Base-by-base conservation (phyloP, 345 rosid species). In the Sapria himalayana region DNA sequence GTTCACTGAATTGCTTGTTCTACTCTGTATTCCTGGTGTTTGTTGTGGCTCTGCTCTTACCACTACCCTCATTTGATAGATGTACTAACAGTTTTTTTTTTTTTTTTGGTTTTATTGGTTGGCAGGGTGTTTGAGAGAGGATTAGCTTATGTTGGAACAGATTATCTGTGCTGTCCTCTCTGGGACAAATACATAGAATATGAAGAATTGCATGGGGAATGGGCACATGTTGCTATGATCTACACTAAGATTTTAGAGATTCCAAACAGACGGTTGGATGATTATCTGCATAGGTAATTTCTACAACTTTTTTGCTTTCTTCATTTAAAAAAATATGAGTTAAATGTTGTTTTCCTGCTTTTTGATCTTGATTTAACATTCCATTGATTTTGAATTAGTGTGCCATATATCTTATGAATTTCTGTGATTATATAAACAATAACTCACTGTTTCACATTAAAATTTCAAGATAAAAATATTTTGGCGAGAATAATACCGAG, bases 111-210 rank as follows among this genome's bases (percentile, higher is more conserved):
- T 24, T 19, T 64, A 32, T 45, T 14, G 12, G 42, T 78, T 14
- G 12, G 42, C 80, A 85, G 96, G 57, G 79, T 79, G 56, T 89
- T 89, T 59, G 98, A 89, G 53, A 72, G 92, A 35, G 98, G 77
- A 40, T 59, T 89, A 62, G 72, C 72, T 12, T 89, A 82, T 39
- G 92, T 76, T 51, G 98, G 93, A 60, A 64, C 93, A 54, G 92
- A 82, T 66, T 89, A 82, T 65, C 45, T 79, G 48, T 79, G 79
- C 32, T 69, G 40, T 53, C 68, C 86, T 4, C 65, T 89, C 16
- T 89, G 98, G 98, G 98, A 82, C 51, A 81, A 79, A 51, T 89
- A 82, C 62, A 74, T 89, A 16, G 98, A 82, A 64, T 82, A 76
- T 32, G 98, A 82, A 50, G 84, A 79, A 55, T 66, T 71, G 81